Evolutionary conservation across 1,139 yeast species (phyloP).

Genomic region (Kluyveromyces sp.): DNA sequence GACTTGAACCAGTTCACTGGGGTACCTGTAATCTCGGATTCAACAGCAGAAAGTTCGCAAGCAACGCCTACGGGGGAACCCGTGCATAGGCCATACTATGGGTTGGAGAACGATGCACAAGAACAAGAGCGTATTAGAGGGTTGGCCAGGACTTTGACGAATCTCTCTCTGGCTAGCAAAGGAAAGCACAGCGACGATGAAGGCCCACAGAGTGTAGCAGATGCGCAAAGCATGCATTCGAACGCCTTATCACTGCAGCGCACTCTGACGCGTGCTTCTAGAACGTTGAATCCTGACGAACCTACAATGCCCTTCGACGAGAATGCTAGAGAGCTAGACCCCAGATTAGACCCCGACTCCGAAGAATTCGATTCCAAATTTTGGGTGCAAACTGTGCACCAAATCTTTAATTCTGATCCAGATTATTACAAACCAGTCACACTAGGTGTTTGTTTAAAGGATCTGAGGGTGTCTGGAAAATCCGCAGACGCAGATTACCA

Average conservation of each 20-base stretch:
- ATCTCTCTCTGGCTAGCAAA: slow-evolving; percentile 4
- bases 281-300: slow-evolving; percentile 5
- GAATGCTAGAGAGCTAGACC: slow-evolving; percentile 30
- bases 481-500: slow-evolving; percentile 77
- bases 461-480: slow-evolving; percentile 63
- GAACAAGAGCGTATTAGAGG: slow-evolving; percentile 11
- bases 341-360: slow-evolving; percentile 45
- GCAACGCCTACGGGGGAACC: background rate
- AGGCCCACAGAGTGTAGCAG: slow-evolving; percentile 1
- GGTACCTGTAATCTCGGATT: background rate
- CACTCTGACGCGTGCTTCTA: slow-evolving; percentile 4
- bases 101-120: slow-evolving; percentile 8
- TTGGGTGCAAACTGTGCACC: slow-evolving; percentile 66
- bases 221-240: slow-evolving; percentile 2
- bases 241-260: slow-evolving; percentile 1
- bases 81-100: slow-evolving; percentile 7
- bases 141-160: slow-evolving; percentile 12
- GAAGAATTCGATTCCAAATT: slow-evolving; percentile 52
- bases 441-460: slow-evolving; percentile 59
- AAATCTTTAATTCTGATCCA: slow-evolving; percentile 47
- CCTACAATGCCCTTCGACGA: slow-evolving; percentile 10
- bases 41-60: background rate
- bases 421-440: slow-evolving; percentile 54
- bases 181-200: background rate
- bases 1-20: background rate